A percentile compares a stretch with the other conserved stretches of the same genome.
phyloP scores from a whole-genome alignment of 2,329 filamentous ascomycete species.

The Colletotrichum filicis region DNA sequence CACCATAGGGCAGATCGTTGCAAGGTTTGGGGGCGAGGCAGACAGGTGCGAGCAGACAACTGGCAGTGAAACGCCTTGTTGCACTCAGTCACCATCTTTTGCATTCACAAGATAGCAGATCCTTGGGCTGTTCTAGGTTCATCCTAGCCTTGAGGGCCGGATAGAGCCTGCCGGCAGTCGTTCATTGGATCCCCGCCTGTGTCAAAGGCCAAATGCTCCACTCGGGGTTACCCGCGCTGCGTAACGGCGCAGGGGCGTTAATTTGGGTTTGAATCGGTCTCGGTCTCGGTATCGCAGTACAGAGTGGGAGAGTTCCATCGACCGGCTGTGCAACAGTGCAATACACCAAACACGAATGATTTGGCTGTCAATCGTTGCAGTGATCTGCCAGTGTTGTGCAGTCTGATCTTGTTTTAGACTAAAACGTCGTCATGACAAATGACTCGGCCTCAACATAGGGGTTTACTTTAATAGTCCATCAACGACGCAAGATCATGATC shows the following conservation, averaged over 20 bases:
- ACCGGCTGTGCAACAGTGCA: conserved; percentile 10
- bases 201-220: conserved; percentile 1
- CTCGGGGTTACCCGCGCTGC: conserved; percentile 20
- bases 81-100: neutral
- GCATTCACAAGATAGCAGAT: neutral
- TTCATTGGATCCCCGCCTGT: conserved; percentile 1
- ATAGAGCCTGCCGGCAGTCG: neutral
- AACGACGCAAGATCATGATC: neutral
- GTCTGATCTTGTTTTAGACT: conserved; percentile 18
- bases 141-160: neutral
- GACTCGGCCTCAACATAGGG: conserved; percentile 1
- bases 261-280: conserved; percentile 13
- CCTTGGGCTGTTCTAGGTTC: neutral
- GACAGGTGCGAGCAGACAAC: neutral
- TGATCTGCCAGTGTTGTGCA: neutral
- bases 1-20: conserved; percentile 19
- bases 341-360: conserved; percentile 3
- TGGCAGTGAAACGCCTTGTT: conserved; percentile 8
- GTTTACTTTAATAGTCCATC: conserved; percentile 13
- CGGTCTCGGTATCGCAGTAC: conserved; percentile 24
- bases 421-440: conserved; percentile 14
- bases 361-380: neutral
- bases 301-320: neutral
- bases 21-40: conserved; percentile 18
- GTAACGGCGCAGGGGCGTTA: conserved; percentile 1